phyloP scores from a whole-genome alignment of 106 monocot species.

The Ottelia alismoides region DNA sequence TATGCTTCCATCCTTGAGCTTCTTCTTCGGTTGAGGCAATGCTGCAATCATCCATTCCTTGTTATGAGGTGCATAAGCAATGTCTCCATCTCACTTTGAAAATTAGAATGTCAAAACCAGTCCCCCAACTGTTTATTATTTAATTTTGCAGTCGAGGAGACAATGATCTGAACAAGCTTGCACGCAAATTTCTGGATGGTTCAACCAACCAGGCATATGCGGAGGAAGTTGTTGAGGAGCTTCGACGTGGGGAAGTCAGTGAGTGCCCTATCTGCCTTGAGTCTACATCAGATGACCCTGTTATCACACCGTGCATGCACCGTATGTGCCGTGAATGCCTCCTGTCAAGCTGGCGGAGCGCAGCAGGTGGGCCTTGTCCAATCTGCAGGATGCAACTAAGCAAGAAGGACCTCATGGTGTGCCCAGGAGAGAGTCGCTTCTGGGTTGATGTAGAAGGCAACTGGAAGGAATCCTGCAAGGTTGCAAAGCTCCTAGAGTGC shows the following conservation, averaged over 20 bases:
- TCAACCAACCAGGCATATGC: conserved; percentile 31
- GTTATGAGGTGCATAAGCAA: no score
- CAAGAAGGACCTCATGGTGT: conserved; percentile 43
- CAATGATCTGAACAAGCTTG: conserved; percentile 53
- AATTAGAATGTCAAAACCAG: no score
- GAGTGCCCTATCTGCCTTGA: conserved; percentile 91
- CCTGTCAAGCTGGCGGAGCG: conserved; percentile 44
- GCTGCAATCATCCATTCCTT: conserved; percentile 85
- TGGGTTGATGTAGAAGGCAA: conserved; percentile 46
- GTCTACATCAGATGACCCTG: conserved; percentile 77
- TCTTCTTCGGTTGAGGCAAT: conserved; percentile 68
- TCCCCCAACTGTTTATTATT: no score
- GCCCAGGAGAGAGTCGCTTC: conserved; percentile 35
- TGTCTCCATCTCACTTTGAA: no score
- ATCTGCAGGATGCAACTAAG: conserved; percentile 41
- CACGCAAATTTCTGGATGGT: conserved; percentile 39
- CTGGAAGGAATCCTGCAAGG: conserved; percentile 72
- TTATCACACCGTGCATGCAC: conserved; percentile 73
- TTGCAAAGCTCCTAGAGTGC: conserved; percentile 40
- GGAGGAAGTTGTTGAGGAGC: conserved; percentile 61
- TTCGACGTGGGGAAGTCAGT: conserved; percentile 42
- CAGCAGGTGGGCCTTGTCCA: conserved; percentile 55
- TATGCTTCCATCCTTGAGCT: conserved; percentile 87
- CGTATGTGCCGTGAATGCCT: conserved; percentile 87
- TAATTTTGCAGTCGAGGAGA: no score